Evolutionary conservation across 768 basidiomycete species (phyloP), one percentile per base, ranked within the genome.

Genomic region (Suillus subalutaceus): DNA sequence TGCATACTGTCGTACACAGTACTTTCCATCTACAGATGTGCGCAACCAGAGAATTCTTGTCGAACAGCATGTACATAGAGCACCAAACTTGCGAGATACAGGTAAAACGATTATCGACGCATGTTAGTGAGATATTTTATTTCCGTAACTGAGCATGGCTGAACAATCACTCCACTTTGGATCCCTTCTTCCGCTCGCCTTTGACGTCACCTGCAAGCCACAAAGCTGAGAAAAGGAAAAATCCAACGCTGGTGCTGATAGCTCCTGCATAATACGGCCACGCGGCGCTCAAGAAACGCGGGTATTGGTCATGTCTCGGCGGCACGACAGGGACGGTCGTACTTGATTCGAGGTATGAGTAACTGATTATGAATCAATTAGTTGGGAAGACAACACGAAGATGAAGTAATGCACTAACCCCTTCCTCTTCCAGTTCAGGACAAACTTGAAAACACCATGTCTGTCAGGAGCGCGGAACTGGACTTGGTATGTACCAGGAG

Each of bases 361-460:
- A 87, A 43, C 95, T 96, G 68, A 18, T 57, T 18, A 72, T 13
- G 37, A 6, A 23, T 7, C 18, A 6, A 37, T 56, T 5, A 62
- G 32, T 37, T n/a, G 6, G 0, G 5, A 40, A 8, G n/a, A 59
- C 20, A 35, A 35, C 1, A 6, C 20, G 32, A 62, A 65, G 43
- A 64, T 60, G 20, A 30, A 57, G 13, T 26, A 35, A 26, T 35
- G 37, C 8, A 74, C 89, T 74, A 69, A 94, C 89, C 96, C 96
- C 76, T 89, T 89, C 68, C 97, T 89, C 75, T 92, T 93, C 81
- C 94, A 88, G 77, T 96, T 87, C 53, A 97, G 79, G n/a, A 94
- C 83, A 74, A 99, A 96, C 75, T 98, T 99, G 86, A 97, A 99
- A 18, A 99, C 97, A 30, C 97, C 97, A 74, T 99, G 97, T 63